A percentile compares a stretch with the other conserved stretches of the same genome.
Evolutionary conservation across 2,329 filamentous ascomycete species (phyloP).

Genomic region (Cyclaneusma minus): DNA sequence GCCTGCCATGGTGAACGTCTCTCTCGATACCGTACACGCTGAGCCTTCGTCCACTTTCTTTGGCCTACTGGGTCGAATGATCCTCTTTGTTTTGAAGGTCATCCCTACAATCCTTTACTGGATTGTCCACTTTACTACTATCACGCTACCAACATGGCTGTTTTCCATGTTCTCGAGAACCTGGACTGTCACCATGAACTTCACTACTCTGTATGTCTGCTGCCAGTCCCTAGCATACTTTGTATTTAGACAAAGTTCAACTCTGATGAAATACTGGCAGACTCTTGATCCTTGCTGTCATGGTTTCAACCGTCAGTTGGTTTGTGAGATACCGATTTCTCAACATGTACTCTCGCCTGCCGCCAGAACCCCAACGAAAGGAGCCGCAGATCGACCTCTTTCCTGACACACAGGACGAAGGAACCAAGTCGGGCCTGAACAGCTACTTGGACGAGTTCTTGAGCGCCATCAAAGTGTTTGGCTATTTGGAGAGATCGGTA

Average conservation of each 20-base stretch:
- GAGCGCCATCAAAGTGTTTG: constrained; percentile 97
- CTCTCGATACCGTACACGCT: constrained; percentile 20
- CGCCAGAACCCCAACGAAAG: constrained; percentile 88
- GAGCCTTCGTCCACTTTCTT: constrained; percentile 35
- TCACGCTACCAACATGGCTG: constrained; percentile 76
- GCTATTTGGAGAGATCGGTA: constrained; percentile 87
- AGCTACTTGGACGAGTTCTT: constrained; percentile 97
- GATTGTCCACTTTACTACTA: constrained; percentile 70
- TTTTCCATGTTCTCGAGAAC: constrained; percentile 86
- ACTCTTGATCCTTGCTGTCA: constrained; percentile 58
- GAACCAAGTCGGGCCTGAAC: constrained; percentile 78
- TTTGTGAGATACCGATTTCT: constrained; percentile 89
- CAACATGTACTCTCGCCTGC: constrained; percentile 90
- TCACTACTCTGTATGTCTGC: constrained; percentile 69
- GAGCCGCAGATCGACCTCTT: constrained; percentile 93
- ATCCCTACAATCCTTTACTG: constrained; percentile 54
- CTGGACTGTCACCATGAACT: constrained; percentile 96
- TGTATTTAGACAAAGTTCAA: constrained; percentile 1
- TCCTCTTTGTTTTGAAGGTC: constrained; percentile 38
- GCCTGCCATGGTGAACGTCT: constrained; percentile 1
- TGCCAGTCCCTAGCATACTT: constrained; percentile 3
- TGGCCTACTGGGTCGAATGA: constrained; percentile 36
- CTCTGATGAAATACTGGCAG: constrained; percentile 23
- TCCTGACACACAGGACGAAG: constrained; percentile 79
- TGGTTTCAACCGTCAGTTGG: constrained; percentile 82